Evolutionary conservation across 1,139 yeast genomes (phyloP), one percentile per base, ranked within the genome.

Genomic region (Candida dubliniensis): DNA sequence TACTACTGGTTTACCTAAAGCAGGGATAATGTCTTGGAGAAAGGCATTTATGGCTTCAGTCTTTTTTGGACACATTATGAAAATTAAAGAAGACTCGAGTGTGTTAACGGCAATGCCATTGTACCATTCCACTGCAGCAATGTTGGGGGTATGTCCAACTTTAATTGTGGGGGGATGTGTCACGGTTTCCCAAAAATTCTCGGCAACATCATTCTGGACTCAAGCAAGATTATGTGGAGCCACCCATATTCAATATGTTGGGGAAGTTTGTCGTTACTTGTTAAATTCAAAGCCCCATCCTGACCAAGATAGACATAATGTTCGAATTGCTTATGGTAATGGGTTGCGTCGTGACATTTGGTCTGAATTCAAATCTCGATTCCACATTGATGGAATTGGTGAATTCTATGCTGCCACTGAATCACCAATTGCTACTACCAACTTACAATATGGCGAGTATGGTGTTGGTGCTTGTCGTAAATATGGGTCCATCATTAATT

Each of bases 321-420:
- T 88, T 8, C 68, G 68, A 38, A 79, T 84, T 36, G 98, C 97
- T 0, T 84, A 84, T 61, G 99, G 99, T 43, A 93, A 93, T 63
- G 99, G 99, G 0, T 72, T 93, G 57, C 79, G 98, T 54, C 82
- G 84, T n/a, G 98, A 91, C 61, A 85, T 93, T 45, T 93, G 99
- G 99, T 65, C 63, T 47, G 81, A 80, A 42, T 87, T 93, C 66
- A 89, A 89, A 62, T 66, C 74, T 24, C 72, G 96, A 50, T 93
- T 91, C 71, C 76, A 81, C 47, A 84, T 93, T 49, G 70, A 76
- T 14, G 85, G 79, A 8, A 76, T 93, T 53, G 96, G 96, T 15
- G 99, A 93, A 61, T 91, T 91, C 60, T 93, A 91, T 64, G 96
- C 96, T 0, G 86, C 96, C 2, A 89, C 97, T 0, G 99, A 93